These are phyloP conservation scores for Talaromyces marneffei DNA, from an alignment of 2,329 filamentous ascomycete species.

Conservation along the genomic window DNA sequence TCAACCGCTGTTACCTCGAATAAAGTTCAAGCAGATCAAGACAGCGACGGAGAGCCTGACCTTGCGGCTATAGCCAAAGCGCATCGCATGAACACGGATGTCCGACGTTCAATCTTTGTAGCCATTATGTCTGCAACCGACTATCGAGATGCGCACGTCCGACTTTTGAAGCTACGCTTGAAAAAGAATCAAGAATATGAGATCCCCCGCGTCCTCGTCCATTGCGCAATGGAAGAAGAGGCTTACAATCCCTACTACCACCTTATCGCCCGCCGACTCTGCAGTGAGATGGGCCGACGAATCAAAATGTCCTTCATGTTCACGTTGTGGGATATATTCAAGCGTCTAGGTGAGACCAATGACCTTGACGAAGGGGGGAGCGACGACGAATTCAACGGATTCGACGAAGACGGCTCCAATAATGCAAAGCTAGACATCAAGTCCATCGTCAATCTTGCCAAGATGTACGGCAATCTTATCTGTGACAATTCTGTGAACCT, in stretches of 20 bases:
- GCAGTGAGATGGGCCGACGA: constrained; percentile 58
- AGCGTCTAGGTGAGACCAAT: constrained; percentile 69
- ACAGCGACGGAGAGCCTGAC: constrained; percentile 50
- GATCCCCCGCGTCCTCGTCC: constrained; percentile 78
- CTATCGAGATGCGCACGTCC: constrained; percentile 73
- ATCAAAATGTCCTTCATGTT: constrained; percentile 83
- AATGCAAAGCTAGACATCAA: constrained; percentile 47
- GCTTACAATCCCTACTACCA: constrained; percentile 92
- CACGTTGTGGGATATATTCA: constrained; percentile 78
- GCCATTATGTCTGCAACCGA: constrained; percentile 81
- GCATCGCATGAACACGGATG: constrained; percentile 79
- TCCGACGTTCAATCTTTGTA: constrained; percentile 87
- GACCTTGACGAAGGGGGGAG: constrained; percentile 58
- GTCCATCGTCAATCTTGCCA: constrained; percentile 62
- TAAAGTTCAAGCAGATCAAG: constrained; percentile 17
- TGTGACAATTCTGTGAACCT: constrained; percentile 55
- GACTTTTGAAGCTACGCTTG: constrained; percentile 73
- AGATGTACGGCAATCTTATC: constrained; percentile 59
- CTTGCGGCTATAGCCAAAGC: constrained; percentile 67
- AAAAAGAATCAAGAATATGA: constrained; percentile 83
- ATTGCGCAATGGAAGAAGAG: constrained; percentile 76
- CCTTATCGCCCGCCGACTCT: constrained; percentile 72
- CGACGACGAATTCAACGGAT: constrained; percentile 41
- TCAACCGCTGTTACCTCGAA: background rate
- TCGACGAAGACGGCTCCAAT: constrained; percentile 41